phyloP scores from a whole-genome alignment of 345 rosid species.

The Passiflora organensis region DNA sequence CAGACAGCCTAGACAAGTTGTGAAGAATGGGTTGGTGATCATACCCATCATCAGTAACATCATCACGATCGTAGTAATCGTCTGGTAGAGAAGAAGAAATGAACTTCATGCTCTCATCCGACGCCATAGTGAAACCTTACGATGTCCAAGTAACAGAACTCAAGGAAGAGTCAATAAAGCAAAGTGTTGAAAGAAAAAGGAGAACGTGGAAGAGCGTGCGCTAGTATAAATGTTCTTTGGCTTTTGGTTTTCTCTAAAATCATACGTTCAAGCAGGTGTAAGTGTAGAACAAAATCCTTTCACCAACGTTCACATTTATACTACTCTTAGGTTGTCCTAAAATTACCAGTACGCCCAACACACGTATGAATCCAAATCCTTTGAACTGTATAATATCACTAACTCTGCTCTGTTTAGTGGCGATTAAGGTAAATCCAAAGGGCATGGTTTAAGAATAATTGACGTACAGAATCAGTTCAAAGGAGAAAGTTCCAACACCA shows the following conservation, averaged over 20 bases:
- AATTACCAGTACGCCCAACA: constrained; percentile 11
- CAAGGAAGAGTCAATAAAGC: constrained; percentile 3
- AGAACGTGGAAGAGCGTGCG: background rate
- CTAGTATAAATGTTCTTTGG: background rate
- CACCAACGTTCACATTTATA: constrained; percentile 17
- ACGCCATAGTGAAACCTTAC: no score
- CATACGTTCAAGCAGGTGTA: constrained; percentile 14
- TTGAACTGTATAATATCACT: no score
- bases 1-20: constrained; percentile 62
- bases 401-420: background rate
- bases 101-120: constrained; percentile 35
- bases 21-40: constrained; percentile 33
- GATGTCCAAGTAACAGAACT: no score
- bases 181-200: constrained; percentile 1
- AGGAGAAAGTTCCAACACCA: background rate
- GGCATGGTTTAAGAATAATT: constrained; percentile 14
- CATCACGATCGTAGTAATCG: constrained; percentile 31
- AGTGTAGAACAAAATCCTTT: constrained; percentile 3
- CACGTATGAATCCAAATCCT: no score
- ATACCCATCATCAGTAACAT: constrained; percentile 43
- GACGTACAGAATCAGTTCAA: constrained; percentile 4
- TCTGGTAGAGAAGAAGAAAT: constrained; percentile 26
- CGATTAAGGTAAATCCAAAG: constrained; percentile 3
- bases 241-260: constrained; percentile 24
- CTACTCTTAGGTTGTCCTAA: background rate